Conservation (phyloP, 306 rosid species). For the Glycine soja region DNA sequence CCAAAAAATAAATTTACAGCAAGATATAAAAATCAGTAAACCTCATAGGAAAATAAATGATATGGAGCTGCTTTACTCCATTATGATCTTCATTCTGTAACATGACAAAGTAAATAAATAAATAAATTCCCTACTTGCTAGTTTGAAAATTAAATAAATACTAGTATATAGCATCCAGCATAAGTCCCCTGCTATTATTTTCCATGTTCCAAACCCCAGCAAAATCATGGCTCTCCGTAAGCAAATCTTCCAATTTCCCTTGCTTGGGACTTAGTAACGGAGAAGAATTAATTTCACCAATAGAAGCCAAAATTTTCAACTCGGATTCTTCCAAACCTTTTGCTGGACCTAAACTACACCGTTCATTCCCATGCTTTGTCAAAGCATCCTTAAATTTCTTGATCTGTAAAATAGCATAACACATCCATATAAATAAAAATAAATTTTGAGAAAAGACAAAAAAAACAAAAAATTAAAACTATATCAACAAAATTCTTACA, state of each 20-base stretch:
- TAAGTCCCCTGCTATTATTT: constrained; percentile 30
- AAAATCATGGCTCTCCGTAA: constrained; percentile 39
- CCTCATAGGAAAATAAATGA: background rate
- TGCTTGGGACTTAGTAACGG: constrained; percentile 31
- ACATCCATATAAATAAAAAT: background rate
- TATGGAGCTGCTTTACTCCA: constrained; percentile 45
- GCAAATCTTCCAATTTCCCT: constrained; percentile 53
- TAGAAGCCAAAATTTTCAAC: constrained; percentile 55
- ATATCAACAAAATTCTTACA: constrained; percentile 54
- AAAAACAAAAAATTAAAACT: background rate
- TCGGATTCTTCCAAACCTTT: constrained; percentile 79
- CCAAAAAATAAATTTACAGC: background rate
- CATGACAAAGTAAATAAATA: background rate
- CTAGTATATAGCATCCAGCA: constrained; percentile 39
- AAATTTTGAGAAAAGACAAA: constrained; percentile 5
- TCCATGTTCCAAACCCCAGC: constrained; percentile 46
- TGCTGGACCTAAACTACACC: constrained; percentile 71
- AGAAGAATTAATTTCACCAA: constrained; percentile 53
- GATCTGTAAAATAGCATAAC: constrained; percentile 53
- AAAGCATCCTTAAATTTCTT: constrained; percentile 87
- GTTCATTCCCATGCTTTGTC: constrained; percentile 65
- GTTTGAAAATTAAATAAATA: constrained; percentile 22
- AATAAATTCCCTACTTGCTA: background rate
- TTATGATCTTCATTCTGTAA: constrained; percentile 7
- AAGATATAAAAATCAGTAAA: background rate